These are phyloP conservation scores for Misopates orontium DNA, from an alignment of 257 asterid species.

Conservation along the genomic window DNA sequence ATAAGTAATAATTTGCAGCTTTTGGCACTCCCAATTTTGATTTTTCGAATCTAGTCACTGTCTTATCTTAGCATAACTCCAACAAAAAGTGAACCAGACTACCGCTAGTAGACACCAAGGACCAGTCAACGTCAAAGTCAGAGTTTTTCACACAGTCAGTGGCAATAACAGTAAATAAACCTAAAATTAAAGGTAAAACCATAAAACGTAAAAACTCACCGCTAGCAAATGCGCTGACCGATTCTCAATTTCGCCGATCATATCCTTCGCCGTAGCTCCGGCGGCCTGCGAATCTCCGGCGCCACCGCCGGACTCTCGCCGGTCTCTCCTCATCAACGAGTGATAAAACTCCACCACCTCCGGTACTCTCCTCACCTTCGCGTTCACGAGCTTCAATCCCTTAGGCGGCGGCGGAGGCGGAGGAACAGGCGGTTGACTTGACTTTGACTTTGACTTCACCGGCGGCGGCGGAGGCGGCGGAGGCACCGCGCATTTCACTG, in stretches of 20 bases:
- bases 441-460: constrained; percentile 14
- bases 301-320: constrained; percentile 36
- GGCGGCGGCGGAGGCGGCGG: constrained; percentile 62
- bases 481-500: constrained; percentile 25
- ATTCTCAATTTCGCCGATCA: constrained; percentile 95
- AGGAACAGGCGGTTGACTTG: constrained; percentile 47
- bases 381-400: constrained; percentile 35
- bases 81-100: neutral
- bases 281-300: constrained; percentile 34
- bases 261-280: constrained; percentile 56
- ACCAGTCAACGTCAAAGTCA: constrained; percentile 33
- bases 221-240: constrained; percentile 80
- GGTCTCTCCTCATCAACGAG: constrained; percentile 74
- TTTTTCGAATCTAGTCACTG: constrained; percentile 38
- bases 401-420: constrained; percentile 56
- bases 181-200: neutral
- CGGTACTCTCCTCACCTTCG: constrained; percentile 66
- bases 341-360: constrained; percentile 92
- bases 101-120: constrained; percentile 27
- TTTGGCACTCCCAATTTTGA: constrained; percentile 34
- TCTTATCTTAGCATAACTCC: constrained; percentile 40
- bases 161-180: constrained; percentile 36
- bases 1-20: constrained; percentile 24
- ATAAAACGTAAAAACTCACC: constrained; percentile 43
- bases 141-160: constrained; percentile 25